Evolutionary conservation across 495 filamentous ascomycete species (phyloP).

Genomic region (Pseudevernia furfuracea): DNA sequence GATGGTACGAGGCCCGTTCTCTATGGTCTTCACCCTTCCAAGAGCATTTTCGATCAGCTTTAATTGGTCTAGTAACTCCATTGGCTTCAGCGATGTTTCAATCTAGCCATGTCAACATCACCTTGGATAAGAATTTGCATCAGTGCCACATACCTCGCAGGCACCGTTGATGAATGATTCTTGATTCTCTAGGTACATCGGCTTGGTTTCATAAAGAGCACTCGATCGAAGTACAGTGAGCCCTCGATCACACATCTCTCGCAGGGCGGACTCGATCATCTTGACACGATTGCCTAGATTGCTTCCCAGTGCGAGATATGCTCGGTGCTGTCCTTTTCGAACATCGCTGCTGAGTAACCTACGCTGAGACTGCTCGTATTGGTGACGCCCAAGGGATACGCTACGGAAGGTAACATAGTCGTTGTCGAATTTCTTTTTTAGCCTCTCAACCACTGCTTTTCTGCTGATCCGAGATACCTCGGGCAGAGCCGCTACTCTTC

Average conservation of each 20-base stretch:
- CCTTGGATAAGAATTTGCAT: not conserved
- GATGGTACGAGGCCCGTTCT: slow-evolving; percentile 89
- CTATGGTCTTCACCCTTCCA: slow-evolving; percentile 74
- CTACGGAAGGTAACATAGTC: not conserved
- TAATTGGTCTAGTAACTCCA: slow-evolving; percentile 67
- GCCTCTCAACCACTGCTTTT: too few species aligned
- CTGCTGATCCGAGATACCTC: not conserved
- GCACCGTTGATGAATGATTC: slow-evolving; percentile 84
- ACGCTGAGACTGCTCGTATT: slow-evolving; percentile 10
- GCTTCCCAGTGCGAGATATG: slow-evolving; percentile 84
- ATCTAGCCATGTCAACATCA: slow-evolving; percentile 46
- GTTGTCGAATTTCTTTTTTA: too few species aligned
- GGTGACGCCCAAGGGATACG: not conserved
- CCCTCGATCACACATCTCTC: slow-evolving; percentile 58
- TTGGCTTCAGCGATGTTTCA: slow-evolving; percentile 67
- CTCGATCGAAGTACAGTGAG: slow-evolving; percentile 77
- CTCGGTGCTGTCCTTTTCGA: slow-evolving; percentile 32
- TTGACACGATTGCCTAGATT: slow-evolving; percentile 82
- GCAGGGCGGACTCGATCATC: slow-evolving; percentile 76
- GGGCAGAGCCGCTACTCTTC: not conserved
- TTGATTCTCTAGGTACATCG: slow-evolving; percentile 94
- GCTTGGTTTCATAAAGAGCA: slow-evolving; percentile 83
- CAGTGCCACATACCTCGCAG: slow-evolving; percentile 63
- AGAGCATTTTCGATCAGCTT: slow-evolving; percentile 74
- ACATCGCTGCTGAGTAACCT: not conserved